phyloP scores from a whole-genome alignment of 2,329 filamentous ascomycete genomes.

The Aspergillus bombycis region DNA sequence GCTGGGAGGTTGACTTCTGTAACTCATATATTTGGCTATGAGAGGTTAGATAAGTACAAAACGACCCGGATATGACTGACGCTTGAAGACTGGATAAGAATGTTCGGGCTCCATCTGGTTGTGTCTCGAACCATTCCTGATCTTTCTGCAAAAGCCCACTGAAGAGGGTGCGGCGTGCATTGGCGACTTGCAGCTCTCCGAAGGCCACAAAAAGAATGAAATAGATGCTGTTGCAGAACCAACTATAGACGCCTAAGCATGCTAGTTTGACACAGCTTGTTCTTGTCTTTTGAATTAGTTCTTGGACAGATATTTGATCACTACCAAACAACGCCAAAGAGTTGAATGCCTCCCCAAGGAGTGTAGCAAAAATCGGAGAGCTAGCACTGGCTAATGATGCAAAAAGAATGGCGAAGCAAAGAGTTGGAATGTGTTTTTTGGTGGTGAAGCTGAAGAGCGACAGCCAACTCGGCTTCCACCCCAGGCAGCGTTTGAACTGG shows the following conservation, averaged over 20 bases:
- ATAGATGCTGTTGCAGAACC: slow-evolving; percentile 68
- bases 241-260: slow-evolving; percentile 65
- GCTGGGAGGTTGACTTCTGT: slow-evolving; percentile 77
- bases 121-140: slow-evolving; percentile 79
- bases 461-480: slow-evolving; percentile 45
- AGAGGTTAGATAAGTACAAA: slow-evolving; percentile 6
- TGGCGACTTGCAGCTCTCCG: slow-evolving; percentile 77
- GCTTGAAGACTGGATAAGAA: slow-evolving; percentile 73
- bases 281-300: slow-evolving; percentile 60
- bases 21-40: slow-evolving; percentile 78
- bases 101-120: slow-evolving; percentile 71
- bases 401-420: slow-evolving; percentile 59
- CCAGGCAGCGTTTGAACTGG: background rate
- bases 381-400: slow-evolving; percentile 64
- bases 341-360: slow-evolving; percentile 77
- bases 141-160: slow-evolving; percentile 69
- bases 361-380: slow-evolving; percentile 66
- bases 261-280: slow-evolving; percentile 66
- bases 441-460: slow-evolving; percentile 74
- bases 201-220: slow-evolving; percentile 74
- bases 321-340: slow-evolving; percentile 68
- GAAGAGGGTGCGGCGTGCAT: slow-evolving; percentile 68
- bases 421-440: slow-evolving; percentile 58
- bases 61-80: slow-evolving; percentile 52
- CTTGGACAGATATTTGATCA: slow-evolving; percentile 52